phyloP scores from a whole-genome alignment of 1,284 basidiomycete genomes.

The Spongispora temasekensis region DNA sequence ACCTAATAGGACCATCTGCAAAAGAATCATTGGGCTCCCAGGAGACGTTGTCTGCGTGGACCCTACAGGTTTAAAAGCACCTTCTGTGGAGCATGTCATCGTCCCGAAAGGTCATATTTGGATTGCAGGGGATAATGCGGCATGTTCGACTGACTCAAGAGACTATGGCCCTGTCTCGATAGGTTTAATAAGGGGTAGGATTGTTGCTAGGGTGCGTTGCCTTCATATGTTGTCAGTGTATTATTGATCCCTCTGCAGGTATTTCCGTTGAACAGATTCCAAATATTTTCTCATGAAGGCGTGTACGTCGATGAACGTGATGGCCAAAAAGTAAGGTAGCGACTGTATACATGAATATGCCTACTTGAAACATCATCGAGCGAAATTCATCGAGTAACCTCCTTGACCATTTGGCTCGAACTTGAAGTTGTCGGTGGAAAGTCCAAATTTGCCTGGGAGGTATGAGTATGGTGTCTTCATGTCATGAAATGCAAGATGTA shows the following conservation, averaged over 20 bases:
- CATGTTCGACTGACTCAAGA: constrained; percentile 84
- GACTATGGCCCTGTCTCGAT: constrained; percentile 91
- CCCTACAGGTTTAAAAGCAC: constrained; percentile 64
- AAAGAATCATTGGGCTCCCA: constrained; percentile 87
- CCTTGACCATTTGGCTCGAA: constrained; percentile 91
- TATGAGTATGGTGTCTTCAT: neutral
- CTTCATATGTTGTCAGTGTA: constrained; percentile 1
- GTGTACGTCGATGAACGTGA: constrained; percentile 44
- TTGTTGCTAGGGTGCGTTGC: constrained; percentile 70
- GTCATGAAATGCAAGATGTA: constrained; percentile 34
- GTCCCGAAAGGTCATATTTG: constrained; percentile 89
- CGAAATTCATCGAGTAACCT: constrained; percentile 92
- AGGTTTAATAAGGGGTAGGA: constrained; percentile 75
- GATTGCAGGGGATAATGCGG: constrained; percentile 90
- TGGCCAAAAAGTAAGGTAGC: constrained; percentile 6
- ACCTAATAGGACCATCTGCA: constrained; percentile 77
- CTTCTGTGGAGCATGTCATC: constrained; percentile 68
- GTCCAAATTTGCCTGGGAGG: constrained; percentile 73
- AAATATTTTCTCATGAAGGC: constrained; percentile 51
- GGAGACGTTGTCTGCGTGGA: constrained; percentile 92
- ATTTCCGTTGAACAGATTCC: constrained; percentile 50
- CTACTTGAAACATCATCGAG: constrained; percentile 36
- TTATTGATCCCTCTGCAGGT: constrained; percentile 40
- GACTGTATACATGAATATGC: constrained; percentile 2
- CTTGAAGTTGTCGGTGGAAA: constrained; percentile 94